Evolutionary conservation across 257 asterid species (phyloP), one percentile per base, ranked within the genome.

Genomic region (Solanum medicagineum): DNA sequence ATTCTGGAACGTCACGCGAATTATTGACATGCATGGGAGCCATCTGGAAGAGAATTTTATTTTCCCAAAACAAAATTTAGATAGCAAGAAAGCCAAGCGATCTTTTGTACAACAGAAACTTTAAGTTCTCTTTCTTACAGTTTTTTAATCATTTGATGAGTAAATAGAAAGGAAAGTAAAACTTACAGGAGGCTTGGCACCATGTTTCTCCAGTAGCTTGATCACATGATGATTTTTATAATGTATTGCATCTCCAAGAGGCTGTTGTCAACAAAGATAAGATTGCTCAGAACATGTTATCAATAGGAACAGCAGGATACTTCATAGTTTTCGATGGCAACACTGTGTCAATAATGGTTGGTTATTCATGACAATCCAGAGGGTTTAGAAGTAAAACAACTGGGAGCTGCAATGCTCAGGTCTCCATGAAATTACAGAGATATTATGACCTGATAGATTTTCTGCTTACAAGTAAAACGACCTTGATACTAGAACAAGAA

Each of bases 181-280:
- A 59, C 92, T 88, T 87, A 96, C 99, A 83, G 87, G 89, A 55
- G 88, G 91, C 85, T 91, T 90, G 32, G 98, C 98, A 73, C 98
- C 98, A 56, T 84, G 89, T 85, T 92, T 89, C 92, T 96, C 98
- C 93, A 96, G 83, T 83, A 95, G 88, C 84, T 91, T 93, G 92
- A 96, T 90, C 84, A 93, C 93, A 81, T 86, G 92, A 22, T 94
- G 95, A 79, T 92, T 95, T 82, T 95, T 96, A 88, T 96, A 96
- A 89, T 96, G 98, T 83, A 89, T 86, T 68, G 98, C 98, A 87
- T 96, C 98, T 80, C 93, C 95, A 51, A 96, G 94, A 85, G 99
- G 99, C 98, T 95, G 93, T 84, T 81, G 5, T 5, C 59, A 83
- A 47, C 85, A 70, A 86, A 87, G 71, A 87, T 10, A 81, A 85